These are phyloP conservation scores for Theobroma cacao DNA, from an alignment of 345 rosid species.

Conservation along the genomic window DNA sequence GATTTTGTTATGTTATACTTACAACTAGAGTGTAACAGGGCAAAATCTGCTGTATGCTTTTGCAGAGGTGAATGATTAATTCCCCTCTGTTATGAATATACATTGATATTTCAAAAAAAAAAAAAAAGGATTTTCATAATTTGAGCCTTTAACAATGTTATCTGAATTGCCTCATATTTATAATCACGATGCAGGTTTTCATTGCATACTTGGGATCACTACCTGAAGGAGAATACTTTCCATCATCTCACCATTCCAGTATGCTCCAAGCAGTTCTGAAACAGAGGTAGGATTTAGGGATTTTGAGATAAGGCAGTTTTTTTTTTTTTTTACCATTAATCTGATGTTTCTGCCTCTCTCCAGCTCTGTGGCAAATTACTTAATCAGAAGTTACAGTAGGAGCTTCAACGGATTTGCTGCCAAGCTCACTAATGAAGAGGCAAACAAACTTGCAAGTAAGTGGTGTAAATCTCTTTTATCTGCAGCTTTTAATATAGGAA, in stretches of 20 bases:
- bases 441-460: conserved; percentile 31
- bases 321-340: background rate
- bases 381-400: conserved; percentile 42
- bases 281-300: conserved; percentile 10
- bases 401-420: conserved; percentile 59
- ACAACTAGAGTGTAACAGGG: no score
- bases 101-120: no score
- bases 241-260: conserved; percentile 24
- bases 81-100: no score
- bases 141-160: no score
- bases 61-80: no score
- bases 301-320: background rate
- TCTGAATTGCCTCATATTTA: no score
- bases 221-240: conserved; percentile 17
- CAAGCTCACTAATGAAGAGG: conserved; percentile 35
- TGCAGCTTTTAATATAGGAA: background rate
- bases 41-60: no score
- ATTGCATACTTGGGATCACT: conserved; percentile 50
- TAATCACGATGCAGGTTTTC: conserved; percentile 12
- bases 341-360: background rate
- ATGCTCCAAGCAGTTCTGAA: conserved; percentile 22
- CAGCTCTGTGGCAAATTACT: conserved; percentile 25
- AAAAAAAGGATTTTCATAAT: no score
- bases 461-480: background rate
- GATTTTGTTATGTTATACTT: no score